Percentiles rank a stretch among this genome's conserved stretches.
Evolutionary conservation across 306 rosid genomes (phyloP).

Genomic region (Dalbergia oliveri): DNA sequence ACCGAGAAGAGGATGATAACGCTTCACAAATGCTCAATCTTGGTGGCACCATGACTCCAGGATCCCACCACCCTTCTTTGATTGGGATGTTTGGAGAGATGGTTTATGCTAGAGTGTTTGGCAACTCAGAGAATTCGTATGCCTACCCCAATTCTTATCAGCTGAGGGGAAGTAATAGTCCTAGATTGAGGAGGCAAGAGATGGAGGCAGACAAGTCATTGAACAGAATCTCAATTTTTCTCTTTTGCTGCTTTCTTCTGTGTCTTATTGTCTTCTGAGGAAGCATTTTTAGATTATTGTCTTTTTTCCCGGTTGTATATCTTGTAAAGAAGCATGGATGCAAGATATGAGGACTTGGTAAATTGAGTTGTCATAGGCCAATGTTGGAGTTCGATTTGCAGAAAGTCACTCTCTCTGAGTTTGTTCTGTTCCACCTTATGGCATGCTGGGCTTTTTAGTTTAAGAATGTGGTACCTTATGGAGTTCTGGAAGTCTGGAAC

Average conservation of each 20-base stretch:
- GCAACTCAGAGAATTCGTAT: constrained; percentile 64
- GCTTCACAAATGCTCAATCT: constrained; percentile 59
- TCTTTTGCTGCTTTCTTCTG: constrained; percentile 80
- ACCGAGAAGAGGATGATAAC: constrained; percentile 60
- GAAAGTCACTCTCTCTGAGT: background rate
- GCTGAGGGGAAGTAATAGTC: constrained; percentile 52
- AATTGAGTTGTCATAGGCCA: constrained; percentile 34
- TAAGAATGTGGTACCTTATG: background rate
- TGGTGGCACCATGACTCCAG: constrained; percentile 53
- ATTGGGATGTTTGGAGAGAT: constrained; percentile 83
- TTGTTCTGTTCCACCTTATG: background rate
- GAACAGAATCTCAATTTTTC: constrained; percentile 83
- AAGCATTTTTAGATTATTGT: constrained; percentile 37
- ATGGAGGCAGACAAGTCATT: constrained; percentile 83
- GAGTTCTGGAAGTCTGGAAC: background rate
- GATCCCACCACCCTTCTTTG: constrained; percentile 60
- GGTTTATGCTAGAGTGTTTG: constrained; percentile 76
- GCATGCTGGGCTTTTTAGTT: background rate
- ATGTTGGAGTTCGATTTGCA: background rate
- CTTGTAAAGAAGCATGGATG: constrained; percentile 44
- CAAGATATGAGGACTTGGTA: constrained; percentile 23
- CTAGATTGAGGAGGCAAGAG: constrained; percentile 87
- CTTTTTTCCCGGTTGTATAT: constrained; percentile 44
- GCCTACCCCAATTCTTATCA: constrained; percentile 68
- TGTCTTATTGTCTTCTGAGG: constrained; percentile 82